Evolutionary conservation across 2,329 filamentous ascomycete genomes (phyloP).

Genomic region (Colletotrichum incanum): DNA sequence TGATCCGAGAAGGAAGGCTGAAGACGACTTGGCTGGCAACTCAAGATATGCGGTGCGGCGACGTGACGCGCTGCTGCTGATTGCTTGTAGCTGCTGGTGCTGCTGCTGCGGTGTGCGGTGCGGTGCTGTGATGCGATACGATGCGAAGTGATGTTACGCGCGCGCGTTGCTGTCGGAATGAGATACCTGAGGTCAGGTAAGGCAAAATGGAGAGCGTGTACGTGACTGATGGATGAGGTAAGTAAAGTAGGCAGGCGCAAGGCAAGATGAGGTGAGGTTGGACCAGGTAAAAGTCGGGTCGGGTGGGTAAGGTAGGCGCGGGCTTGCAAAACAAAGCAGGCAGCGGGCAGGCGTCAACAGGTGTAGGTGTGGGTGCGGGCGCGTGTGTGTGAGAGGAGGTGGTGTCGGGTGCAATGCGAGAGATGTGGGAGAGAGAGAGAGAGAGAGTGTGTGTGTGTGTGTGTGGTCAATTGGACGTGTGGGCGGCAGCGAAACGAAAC

Average conservation of each 20-base stretch:
- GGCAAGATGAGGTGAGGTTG: not conserved
- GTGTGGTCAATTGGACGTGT: slow-evolving; percentile 11
- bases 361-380: not conserved
- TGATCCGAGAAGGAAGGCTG: slow-evolving; percentile 7
- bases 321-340: not conserved
- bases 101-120: slow-evolving; percentile 11
- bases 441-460: too few relatives aligned
- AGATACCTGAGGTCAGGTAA: slow-evolving; percentile 27
- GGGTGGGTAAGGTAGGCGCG: not conserved
- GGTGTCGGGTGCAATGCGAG: not conserved
- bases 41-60: slow-evolving; percentile 17
- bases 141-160: slow-evolving; percentile 35
- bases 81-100: slow-evolving; percentile 3
- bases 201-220: slow-evolving; percentile 11
- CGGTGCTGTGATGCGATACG: slow-evolving; percentile 28
- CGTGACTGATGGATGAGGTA: slow-evolving; percentile 13
- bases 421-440: not conserved
- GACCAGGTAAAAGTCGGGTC: not conserved
- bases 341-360: slow-evolving; percentile 2
- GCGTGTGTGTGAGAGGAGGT: not conserved
- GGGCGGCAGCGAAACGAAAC: slow-evolving; percentile 1
- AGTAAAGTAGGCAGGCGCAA: not conserved
- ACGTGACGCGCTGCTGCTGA: slow-evolving; percentile 4
- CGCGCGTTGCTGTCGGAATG: slow-evolving; percentile 31
- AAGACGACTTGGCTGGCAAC: slow-evolving; percentile 1